Conservation (phyloP, 345 rosid species). For the Eucalyptus erythrocorys region DNA sequence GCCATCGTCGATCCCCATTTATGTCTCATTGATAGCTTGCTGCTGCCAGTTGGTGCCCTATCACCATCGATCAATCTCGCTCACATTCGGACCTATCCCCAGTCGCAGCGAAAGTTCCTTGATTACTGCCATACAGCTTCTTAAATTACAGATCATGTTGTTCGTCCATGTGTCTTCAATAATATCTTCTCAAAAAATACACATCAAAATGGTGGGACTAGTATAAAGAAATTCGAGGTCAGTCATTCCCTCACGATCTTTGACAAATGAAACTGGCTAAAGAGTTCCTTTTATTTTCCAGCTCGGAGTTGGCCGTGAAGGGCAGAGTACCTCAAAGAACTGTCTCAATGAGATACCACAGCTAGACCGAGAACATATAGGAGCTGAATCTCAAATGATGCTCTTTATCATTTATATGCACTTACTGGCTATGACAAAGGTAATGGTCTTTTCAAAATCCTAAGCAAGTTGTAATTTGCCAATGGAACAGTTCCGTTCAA, state of each 20-base stretch:
- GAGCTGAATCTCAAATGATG: not conserved
- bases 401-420: not conserved
- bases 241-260: too few species aligned
- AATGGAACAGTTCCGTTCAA: not conserved
- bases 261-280: too few species aligned
- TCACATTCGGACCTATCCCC: not conserved
- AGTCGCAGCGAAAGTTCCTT: not conserved
- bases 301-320: too few species aligned
- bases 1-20: not conserved
- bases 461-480: not conserved
- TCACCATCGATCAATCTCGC: not conserved
- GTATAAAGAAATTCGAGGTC: not conserved
- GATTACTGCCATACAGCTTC: not conserved
- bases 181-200: not conserved
- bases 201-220: not conserved
- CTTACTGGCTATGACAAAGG: not conserved
- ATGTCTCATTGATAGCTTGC: not conserved
- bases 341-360: too few species aligned
- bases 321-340: too few species aligned
- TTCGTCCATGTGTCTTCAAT: not conserved
- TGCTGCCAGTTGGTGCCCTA: not conserved
- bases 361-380: not conserved
- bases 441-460: not conserved
- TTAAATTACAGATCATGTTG: not conserved
- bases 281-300: too few species aligned